Percentiles rank a stretch among this genome's conserved stretches.
Evolutionary conservation across 345 rosid species (phyloP).

Genomic region (Citrus trifoliata): DNA sequence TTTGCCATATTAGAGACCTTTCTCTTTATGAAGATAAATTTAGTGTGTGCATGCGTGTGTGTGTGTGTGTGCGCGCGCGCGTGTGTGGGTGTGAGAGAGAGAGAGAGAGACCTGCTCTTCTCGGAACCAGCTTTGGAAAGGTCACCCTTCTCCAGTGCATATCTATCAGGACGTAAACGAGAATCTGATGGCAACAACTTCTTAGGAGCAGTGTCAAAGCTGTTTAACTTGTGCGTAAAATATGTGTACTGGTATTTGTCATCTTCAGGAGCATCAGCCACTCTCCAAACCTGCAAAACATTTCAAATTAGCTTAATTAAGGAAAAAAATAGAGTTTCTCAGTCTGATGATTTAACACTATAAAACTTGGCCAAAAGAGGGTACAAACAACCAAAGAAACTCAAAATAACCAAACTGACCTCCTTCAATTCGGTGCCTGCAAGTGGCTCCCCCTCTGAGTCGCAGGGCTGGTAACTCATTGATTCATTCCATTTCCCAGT

Average conservation of each 20-base stretch:
- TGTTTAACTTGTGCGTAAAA: slow-evolving; percentile 85
- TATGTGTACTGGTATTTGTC: slow-evolving; percentile 75
- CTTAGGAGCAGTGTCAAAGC: slow-evolving; percentile 83
- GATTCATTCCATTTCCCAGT: slow-evolving; percentile 84
- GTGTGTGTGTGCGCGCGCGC: neutral
- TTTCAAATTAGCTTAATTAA: neutral
- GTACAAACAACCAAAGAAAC: slow-evolving; percentile 1
- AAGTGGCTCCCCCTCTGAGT: slow-evolving; percentile 73
- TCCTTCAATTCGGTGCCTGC: slow-evolving; percentile 75
- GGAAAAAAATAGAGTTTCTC: neutral
- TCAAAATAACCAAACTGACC: slow-evolving; percentile 29
- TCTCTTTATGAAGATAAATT: neutral
- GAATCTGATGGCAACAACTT: slow-evolving; percentile 83
- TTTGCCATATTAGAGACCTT: neutral
- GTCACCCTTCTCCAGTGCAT: slow-evolving; percentile 76
- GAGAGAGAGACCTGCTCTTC: slow-evolving; percentile 63
- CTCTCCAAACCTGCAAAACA: slow-evolving; percentile 61
- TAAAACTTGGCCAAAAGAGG: neutral
- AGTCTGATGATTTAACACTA: neutral
- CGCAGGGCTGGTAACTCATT: slow-evolving; percentile 79
- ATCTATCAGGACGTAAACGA: slow-evolving; percentile 80
- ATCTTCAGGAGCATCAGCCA: slow-evolving; percentile 65
- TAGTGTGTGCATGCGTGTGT: neutral
- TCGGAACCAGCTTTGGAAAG: slow-evolving; percentile 63
- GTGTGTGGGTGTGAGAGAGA: neutral